Conservation (phyloP, 768 basidiomycete species). For the Suillus luteus region DNA sequence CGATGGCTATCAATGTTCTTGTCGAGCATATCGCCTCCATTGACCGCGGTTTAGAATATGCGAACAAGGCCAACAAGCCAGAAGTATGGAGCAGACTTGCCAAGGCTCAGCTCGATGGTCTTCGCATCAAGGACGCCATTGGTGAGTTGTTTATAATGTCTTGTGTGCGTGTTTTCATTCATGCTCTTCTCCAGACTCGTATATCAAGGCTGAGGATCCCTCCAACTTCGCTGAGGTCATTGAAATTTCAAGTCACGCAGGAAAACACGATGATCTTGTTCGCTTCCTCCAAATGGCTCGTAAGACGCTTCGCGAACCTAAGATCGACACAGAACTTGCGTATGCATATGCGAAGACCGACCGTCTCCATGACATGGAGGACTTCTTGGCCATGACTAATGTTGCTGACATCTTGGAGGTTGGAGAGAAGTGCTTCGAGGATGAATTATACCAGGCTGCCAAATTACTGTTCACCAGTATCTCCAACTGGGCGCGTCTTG, state of each 20-base stretch:
- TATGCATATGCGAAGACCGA: constrained; percentile 99
- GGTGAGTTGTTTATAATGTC: constrained; percentile 48
- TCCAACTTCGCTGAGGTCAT: constrained; percentile 94
- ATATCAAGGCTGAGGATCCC: constrained; percentile 96
- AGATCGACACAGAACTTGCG: constrained; percentile 96
- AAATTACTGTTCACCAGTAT: constrained; percentile 96
- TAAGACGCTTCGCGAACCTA: constrained; percentile 94
- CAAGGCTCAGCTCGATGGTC: constrained; percentile 98
- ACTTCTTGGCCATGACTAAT: constrained; percentile 98
- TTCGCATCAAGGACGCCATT: constrained; percentile 97
- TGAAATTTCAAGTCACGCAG: constrained; percentile 93
- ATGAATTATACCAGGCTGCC: constrained; percentile 95
- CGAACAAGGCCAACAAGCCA: constrained; percentile 93
- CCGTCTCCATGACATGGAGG: constrained; percentile 98
- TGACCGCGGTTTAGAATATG: constrained; percentile 94
- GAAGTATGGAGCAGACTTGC: constrained; percentile 97
- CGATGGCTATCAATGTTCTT: constrained; percentile 93
- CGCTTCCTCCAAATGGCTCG: constrained; percentile 98
- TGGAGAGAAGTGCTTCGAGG: constrained; percentile 99
- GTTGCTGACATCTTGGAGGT: constrained; percentile 96
- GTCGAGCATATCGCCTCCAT: constrained; percentile 98
- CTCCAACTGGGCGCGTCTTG: constrained; percentile 97
- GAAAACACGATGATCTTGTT: constrained; percentile 91
- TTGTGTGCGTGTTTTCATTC: neutral
- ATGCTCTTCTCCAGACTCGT: constrained; percentile 65